Evolutionary conservation across 2,329 filamentous ascomycete species (phyloP).

Genomic region (Chrysoporthe puriensis): DNA sequence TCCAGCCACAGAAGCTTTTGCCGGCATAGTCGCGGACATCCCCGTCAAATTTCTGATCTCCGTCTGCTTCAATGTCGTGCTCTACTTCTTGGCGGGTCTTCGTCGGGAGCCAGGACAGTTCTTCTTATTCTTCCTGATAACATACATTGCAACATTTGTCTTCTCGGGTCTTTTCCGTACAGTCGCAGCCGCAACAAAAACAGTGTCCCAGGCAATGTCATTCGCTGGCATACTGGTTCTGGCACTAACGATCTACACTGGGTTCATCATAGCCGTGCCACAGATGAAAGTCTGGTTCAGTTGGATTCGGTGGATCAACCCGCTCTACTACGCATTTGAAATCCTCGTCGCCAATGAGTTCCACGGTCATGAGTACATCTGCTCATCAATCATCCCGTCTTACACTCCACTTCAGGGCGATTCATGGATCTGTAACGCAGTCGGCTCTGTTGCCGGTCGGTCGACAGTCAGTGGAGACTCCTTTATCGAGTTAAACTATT

Average conservation of each 20-base stretch:
- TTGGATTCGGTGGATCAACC: constrained; percentile 78
- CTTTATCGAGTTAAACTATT: constrained; percentile 60
- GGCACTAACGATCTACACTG: constrained; percentile 63
- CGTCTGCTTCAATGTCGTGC: constrained; percentile 55
- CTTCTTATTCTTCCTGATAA: constrained; percentile 77
- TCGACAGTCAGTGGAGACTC: constrained; percentile 62
- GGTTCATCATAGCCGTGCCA: constrained; percentile 54
- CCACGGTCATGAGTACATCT: constrained; percentile 59
- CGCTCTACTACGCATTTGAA: constrained; percentile 76
- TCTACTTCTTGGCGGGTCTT: constrained; percentile 61
- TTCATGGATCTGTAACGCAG: constrained; percentile 56
- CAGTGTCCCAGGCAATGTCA: constrained; percentile 61
- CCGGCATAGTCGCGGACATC: constrained; percentile 58
- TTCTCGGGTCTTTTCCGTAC: constrained; percentile 80
- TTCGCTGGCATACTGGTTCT: constrained; percentile 59
- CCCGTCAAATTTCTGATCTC: constrained; percentile 60
- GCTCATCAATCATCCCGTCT: constrained; percentile 52
- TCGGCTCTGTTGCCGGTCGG: constrained; percentile 59
- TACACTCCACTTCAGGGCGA: constrained; percentile 49
- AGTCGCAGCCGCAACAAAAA: constrained; percentile 71
- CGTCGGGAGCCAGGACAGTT: constrained; percentile 66
- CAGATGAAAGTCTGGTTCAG: constrained; percentile 74
- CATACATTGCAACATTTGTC: constrained; percentile 67
- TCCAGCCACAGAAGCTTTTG: constrained; percentile 56
- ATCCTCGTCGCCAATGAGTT: constrained; percentile 75